Evolutionary conservation across 208 protist genomes (phyloP).

Genomic region (Porcisia deanei): DNA sequence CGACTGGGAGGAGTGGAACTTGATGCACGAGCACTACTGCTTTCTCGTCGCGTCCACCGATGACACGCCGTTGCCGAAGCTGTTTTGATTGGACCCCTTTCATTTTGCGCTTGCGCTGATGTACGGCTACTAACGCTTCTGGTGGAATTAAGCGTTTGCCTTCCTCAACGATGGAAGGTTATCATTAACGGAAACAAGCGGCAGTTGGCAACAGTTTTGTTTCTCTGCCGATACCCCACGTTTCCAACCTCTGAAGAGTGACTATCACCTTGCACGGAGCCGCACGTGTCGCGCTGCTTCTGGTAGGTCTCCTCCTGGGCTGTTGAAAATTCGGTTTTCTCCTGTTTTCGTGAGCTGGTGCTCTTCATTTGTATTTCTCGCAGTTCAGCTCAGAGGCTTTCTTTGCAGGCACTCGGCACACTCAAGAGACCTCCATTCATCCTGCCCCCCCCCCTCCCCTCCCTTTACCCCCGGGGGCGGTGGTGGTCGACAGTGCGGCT

Average conservation of each 20-base stretch:
- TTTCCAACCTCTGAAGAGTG: background rate
- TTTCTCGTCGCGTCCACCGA: constrained; percentile 78
- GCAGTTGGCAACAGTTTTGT: background rate
- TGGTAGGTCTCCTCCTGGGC: background rate
- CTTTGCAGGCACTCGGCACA: background rate
- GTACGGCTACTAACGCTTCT: background rate
- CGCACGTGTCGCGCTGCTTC: background rate
- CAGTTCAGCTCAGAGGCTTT: background rate
- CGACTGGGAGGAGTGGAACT: constrained; percentile 93
- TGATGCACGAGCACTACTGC: constrained; percentile 93
- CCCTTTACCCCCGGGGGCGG: too few relatives aligned
- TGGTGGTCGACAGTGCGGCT: too few relatives aligned
- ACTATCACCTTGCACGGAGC: background rate
- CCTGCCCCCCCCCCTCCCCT: background rate
- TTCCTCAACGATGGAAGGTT: background rate
- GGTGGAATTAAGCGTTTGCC: too few relatives aligned
- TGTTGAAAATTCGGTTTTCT: too few relatives aligned
- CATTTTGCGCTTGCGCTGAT: background rate
- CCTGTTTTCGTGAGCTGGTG: background rate
- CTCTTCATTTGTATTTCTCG: background rate
- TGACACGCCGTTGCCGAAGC: constrained; percentile 38
- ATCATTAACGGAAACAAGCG: background rate
- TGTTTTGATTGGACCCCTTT: constrained; percentile 27
- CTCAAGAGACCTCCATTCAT: too few relatives aligned
- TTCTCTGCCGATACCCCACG: background rate